A percentile compares a stretch with the other conserved stretches of the same genome.
Evolutionary conservation across 2,329 filamentous ascomycete species (phyloP).

Genomic region (Colletotrichum cereale): DNA sequence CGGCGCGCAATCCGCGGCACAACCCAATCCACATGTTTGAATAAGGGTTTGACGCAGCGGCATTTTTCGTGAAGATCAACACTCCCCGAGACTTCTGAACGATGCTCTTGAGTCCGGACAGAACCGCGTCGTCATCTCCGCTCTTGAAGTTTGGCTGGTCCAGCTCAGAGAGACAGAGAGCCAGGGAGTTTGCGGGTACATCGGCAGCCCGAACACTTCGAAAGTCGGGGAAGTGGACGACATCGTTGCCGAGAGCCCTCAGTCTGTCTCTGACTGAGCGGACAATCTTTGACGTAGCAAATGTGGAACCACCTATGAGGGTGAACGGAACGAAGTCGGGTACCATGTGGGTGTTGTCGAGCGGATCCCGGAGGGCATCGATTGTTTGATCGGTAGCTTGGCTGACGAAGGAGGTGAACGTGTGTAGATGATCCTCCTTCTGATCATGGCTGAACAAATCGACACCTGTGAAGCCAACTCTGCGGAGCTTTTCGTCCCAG

Average conservation of each 20-base stretch:
- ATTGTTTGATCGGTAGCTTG: neutral
- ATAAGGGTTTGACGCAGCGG: neutral
- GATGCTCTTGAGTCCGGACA: neutral
- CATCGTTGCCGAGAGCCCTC: neutral
- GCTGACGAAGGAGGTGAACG: neutral
- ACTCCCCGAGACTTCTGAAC: slow-evolving; percentile 1
- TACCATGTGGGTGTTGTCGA: neutral
- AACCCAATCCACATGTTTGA: slow-evolving; percentile 16
- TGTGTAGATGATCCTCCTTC: slow-evolving; percentile 5
- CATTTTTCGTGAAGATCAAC: neutral
- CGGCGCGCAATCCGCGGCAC: slow-evolving; percentile 14
- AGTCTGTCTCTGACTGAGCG: neutral
- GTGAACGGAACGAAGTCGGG: neutral
- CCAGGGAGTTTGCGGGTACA: neutral
- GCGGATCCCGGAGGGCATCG: slow-evolving; percentile 6
- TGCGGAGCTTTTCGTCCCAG: slow-evolving; percentile 14
- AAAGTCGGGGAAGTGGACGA: neutral
- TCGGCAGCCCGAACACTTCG: neutral
- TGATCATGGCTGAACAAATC: slow-evolving; percentile 1
- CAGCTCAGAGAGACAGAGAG: slow-evolving; percentile 14
- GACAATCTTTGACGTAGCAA: neutral
- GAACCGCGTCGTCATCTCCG: neutral
- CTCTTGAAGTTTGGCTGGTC: slow-evolving; percentile 10
- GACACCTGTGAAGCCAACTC: neutral
- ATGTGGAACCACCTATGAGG: slow-evolving; percentile 5